A percentile compares a stretch with the other conserved stretches of the same genome.
phyloP scores from a whole-genome alignment of 2,329 filamentous ascomycete genomes.

The Verticillium longisporum region DNA sequence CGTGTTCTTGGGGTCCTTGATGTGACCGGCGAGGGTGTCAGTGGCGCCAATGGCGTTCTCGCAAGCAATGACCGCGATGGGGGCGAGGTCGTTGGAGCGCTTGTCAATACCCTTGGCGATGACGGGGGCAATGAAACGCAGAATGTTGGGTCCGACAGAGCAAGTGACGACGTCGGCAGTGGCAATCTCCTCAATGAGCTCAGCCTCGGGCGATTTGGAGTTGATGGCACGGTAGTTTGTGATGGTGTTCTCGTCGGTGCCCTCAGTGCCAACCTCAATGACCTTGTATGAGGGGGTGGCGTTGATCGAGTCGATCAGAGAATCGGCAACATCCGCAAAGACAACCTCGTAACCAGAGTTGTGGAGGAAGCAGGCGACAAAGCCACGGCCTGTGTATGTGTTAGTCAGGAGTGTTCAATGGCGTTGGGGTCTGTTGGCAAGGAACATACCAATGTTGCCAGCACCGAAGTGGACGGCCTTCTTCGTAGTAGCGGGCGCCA shows the following conservation, averaged over 20 bases:
- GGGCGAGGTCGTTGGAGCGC: slow-evolving; percentile 56
- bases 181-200: slow-evolving; percentile 78
- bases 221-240: slow-evolving; percentile 97
- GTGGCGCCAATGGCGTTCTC: slow-evolving; percentile 97
- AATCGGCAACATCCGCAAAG: slow-evolving; percentile 90
- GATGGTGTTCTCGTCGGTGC: slow-evolving; percentile 74
- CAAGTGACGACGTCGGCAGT: slow-evolving; percentile 90
- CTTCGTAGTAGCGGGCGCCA: slow-evolving; percentile 32
- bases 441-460: slow-evolving; percentile 65
- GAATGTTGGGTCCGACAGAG: slow-evolving; percentile 91
- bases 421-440: background rate
- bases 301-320: slow-evolving; percentile 74
- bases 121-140: slow-evolving; percentile 91
- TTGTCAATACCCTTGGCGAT: slow-evolving; percentile 90
- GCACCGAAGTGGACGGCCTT: slow-evolving; percentile 82
- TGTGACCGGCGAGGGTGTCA: slow-evolving; percentile 75
- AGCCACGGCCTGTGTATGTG: slow-evolving; percentile 53
- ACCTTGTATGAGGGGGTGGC: slow-evolving; percentile 74
- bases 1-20: slow-evolving; percentile 69
- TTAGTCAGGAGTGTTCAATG: background rate
- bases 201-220: slow-evolving; percentile 75
- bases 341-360: slow-evolving; percentile 93
- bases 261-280: slow-evolving; percentile 83
- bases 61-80: slow-evolving; percentile 89
- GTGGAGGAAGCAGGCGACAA: slow-evolving; percentile 87